Conservation (phyloP, 306 rosid genomes). For the Calophaca sinica region DNA sequence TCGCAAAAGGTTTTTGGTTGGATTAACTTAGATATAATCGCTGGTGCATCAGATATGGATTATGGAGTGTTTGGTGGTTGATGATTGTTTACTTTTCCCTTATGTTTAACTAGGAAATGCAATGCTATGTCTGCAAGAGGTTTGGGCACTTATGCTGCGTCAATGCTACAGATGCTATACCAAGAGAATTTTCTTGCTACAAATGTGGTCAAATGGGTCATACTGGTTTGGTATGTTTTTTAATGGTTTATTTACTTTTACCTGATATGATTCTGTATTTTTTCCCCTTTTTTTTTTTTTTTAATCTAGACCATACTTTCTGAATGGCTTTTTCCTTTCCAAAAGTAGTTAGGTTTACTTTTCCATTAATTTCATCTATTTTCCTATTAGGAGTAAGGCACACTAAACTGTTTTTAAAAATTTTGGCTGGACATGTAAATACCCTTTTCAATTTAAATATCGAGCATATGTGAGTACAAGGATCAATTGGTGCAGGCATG, state of each 20-base stretch:
- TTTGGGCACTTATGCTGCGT: slow-evolving; percentile 89
- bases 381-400: no score
- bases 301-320: neutral
- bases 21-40: slow-evolving; percentile 12
- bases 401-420: no score
- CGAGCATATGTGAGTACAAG: no score
- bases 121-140: slow-evolving; percentile 80
- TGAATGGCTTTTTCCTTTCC: neutral
- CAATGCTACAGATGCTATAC: slow-evolving; percentile 44
- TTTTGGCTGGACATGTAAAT: no score
- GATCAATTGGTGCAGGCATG: slow-evolving; percentile 61
- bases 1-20: slow-evolving; percentile 14
- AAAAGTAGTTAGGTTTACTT: neutral
- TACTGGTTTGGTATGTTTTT: slow-evolving; percentile 80
- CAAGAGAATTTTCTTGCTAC: slow-evolving; percentile 75
- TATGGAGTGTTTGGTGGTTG: slow-evolving; percentile 20
- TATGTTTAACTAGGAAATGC: slow-evolving; percentile 62
- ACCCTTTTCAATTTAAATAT: no score
- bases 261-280: neutral
- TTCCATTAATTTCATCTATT: neutral
- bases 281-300: neutral
- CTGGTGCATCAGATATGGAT: slow-evolving; percentile 11
- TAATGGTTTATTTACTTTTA: slow-evolving; percentile 12
- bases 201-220: slow-evolving; percentile 88
- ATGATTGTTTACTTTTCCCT: neutral